Percentiles rank a stretch among this genome's conserved stretches.
Evolutionary conservation across 176 grass and related monocot genomes (phyloP).

Genomic region (Phyllostachys edulis): DNA sequence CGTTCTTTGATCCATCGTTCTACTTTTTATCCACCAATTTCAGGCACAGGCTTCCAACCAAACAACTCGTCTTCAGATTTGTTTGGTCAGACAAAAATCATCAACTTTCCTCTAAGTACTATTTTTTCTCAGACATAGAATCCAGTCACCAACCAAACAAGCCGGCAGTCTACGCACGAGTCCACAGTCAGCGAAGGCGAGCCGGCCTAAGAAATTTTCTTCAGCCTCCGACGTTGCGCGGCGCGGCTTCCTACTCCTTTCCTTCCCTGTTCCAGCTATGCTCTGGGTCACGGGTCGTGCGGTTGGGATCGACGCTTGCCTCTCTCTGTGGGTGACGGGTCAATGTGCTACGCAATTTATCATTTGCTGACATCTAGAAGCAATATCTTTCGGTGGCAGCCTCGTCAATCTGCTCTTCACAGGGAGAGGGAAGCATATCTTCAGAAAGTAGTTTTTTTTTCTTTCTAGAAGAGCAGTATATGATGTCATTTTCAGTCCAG

Average conservation of each 20-base stretch:
- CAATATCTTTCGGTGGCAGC: neutral
- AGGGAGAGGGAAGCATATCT: neutral
- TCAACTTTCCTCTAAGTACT: no score
- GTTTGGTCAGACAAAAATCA: no score
- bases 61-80: no score
- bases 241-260: neutral
- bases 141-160: no score
- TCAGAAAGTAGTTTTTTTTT: neutral
- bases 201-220: neutral
- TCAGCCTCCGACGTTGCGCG: neutral
- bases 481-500: neutral
- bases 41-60: no score
- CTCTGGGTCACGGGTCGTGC: neutral
- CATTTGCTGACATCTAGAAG: neutral
- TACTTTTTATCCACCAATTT: no score
- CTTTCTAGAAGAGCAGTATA: no score
- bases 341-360: neutral
- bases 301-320: neutral
- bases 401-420: neutral
- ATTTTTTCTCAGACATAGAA: no score
- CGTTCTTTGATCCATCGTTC: no score
- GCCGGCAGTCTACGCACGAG: slow-evolving; percentile 30
- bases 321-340: neutral
- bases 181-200: slow-evolving; percentile 38
- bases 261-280: neutral